Percentiles rank a stretch among this genome's conserved stretches.
Evolutionary conservation across 2,329 filamentous ascomycete species (phyloP).

Genomic region (Ascochyta clinopodiicola): DNA sequence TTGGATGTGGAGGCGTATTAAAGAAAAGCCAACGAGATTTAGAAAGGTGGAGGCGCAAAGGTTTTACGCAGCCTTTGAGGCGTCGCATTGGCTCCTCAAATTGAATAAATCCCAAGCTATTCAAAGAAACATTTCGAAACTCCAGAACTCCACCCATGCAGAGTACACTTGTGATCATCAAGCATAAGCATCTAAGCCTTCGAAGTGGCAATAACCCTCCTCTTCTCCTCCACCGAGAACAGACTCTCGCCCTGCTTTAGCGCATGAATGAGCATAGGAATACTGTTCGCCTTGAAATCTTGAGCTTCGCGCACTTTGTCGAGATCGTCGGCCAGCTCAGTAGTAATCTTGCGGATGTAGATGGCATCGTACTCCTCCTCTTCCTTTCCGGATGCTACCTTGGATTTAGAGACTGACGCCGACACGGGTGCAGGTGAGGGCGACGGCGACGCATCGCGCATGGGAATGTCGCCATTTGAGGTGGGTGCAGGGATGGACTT

Average conservation of each 20-base stretch:
- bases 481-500: not conserved
- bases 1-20: conserved; percentile 40
- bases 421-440: conserved; percentile 8
- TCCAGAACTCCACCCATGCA: conserved; percentile 25
- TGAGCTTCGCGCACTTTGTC: conserved; percentile 71
- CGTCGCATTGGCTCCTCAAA: not conserved
- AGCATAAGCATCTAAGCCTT: conserved; percentile 2
- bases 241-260: conserved; percentile 71
- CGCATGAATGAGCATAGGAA: conserved; percentile 70
- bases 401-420: conserved; percentile 1
- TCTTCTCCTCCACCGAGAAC: conserved; percentile 64
- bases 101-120: not conserved
- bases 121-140: not conserved
- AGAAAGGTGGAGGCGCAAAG: not conserved
- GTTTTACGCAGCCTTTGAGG: not conserved
- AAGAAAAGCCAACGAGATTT: not conserved
- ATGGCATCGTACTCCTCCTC: conserved; percentile 63
- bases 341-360: conserved; percentile 73
- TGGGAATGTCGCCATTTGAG: conserved; percentile 23
- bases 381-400: conserved; percentile 2
- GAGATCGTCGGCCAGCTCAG: conserved; percentile 76
- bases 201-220: conserved; percentile 44
- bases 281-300: conserved; percentile 70
- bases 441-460: conserved; percentile 26
- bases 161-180: not conserved